These are phyloP conservation scores for Nicotiana tomentosiformis DNA, from an alignment of 257 asterid species.

Conservation along the genomic window DNA sequence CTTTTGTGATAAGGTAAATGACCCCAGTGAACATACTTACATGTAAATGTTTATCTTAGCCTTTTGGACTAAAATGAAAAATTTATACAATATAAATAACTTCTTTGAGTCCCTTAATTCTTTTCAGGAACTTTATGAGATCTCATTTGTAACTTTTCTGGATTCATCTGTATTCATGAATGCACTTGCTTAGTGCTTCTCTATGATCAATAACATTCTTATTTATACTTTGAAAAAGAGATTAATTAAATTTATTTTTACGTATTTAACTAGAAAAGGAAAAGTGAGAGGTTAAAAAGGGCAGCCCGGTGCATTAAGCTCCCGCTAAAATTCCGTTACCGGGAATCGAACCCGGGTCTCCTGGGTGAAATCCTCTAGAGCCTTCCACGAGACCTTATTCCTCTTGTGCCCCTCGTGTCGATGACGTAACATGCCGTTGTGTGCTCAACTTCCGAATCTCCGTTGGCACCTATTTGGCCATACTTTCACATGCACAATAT, in stretches of 20 bases:
- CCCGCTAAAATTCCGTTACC: constrained; percentile 42
- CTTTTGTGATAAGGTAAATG: background rate
- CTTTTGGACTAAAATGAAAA: background rate
- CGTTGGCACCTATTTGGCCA: background rate
- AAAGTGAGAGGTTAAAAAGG: background rate
- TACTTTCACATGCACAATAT: background rate
- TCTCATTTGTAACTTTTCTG: background rate
- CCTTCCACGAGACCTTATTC: background rate
- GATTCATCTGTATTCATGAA: background rate
- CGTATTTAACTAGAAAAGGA: background rate
- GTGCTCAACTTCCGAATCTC: background rate
- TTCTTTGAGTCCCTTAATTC: background rate
- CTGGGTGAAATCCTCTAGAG: constrained; percentile 51
- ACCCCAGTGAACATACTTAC: background rate
- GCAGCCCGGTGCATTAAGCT: too few species aligned
- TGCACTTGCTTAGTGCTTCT: background rate
- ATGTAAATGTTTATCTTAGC: background rate
- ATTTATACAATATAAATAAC: background rate
- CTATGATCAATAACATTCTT: background rate
- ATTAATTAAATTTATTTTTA: background rate
- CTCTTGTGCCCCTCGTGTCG: background rate
- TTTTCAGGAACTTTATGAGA: background rate
- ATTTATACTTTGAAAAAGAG: background rate
- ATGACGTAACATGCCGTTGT: background rate
- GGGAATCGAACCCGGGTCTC: constrained; percentile 97